These are phyloP conservation scores for Elongisporangium senticosum DNA, from an alignment of 352 stramenopile species.

Conservation along the genomic window DNA sequence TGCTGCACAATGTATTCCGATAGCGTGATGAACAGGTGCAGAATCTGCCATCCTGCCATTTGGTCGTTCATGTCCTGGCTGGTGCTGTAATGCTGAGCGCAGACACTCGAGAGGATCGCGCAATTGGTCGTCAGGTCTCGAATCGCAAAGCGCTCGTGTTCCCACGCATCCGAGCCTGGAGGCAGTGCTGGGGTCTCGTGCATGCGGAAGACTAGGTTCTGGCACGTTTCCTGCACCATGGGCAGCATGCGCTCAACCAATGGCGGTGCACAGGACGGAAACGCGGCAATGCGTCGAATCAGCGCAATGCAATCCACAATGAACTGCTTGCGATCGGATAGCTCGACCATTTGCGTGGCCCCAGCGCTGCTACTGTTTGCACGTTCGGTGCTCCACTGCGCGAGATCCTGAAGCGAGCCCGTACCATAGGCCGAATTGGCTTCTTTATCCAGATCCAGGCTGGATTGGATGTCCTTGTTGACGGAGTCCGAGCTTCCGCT, in stretches of 20 bases:
- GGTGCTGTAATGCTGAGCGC: slow-evolving; percentile 51
- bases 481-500: not conserved
- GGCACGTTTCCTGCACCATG: slow-evolving; percentile 29
- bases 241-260: slow-evolving; percentile 48
- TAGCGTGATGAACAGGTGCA: slow-evolving; percentile 57
- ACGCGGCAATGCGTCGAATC: slow-evolving; percentile 59
- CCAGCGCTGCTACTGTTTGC: slow-evolving; percentile 25
- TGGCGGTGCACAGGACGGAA: slow-evolving; percentile 45
- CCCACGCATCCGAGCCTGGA: slow-evolving; percentile 37
- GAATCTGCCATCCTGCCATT: slow-evolving; percentile 59
- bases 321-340: slow-evolving; percentile 69
- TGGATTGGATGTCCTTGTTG: too few species aligned
- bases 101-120: slow-evolving; percentile 55
- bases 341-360: slow-evolving; percentile 28
- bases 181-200: slow-evolving; percentile 37
- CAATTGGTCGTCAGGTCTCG: slow-evolving; percentile 57
- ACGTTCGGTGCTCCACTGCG: slow-evolving; percentile 45
- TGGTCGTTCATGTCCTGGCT: slow-evolving; percentile 48
- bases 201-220: slow-evolving; percentile 40
- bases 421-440: slow-evolving; percentile 31
- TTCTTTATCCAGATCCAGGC: slow-evolving; percentile 33
- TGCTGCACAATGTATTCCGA: slow-evolving; percentile 59
- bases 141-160: slow-evolving; percentile 40
- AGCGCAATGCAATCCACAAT: slow-evolving; percentile 68
- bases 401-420: slow-evolving; percentile 63